phyloP scores from a whole-genome alignment of 2,329 filamentous ascomycete species.

The Cadophora sp. region DNA sequence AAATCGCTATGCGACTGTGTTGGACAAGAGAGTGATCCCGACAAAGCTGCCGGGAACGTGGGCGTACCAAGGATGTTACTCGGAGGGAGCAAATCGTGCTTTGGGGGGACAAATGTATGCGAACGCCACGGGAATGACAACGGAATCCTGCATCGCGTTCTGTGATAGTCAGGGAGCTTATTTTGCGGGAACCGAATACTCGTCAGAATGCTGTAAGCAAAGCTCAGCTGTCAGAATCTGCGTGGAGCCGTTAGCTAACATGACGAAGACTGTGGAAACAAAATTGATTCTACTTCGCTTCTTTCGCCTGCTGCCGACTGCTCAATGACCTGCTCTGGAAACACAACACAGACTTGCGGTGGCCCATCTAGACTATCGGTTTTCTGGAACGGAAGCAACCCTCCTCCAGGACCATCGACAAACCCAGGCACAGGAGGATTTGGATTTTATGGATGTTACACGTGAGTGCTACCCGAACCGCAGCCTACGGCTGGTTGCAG shows the following conservation, averaged over 20 bases:
- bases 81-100: constrained; percentile 33
- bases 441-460: constrained; percentile 38
- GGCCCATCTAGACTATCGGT: constrained; percentile 42
- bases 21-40: constrained; percentile 28
- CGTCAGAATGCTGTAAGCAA: constrained; percentile 41
- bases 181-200: constrained; percentile 43
- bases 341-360: constrained; percentile 46
- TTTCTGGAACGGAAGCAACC: constrained; percentile 40
- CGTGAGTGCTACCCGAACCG: constrained; percentile 29
- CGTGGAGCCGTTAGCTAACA: background rate
- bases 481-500: constrained; percentile 8
- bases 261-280: constrained; percentile 33
- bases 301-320: constrained; percentile 31
- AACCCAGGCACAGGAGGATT: constrained; percentile 31
- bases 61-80: constrained; percentile 41
- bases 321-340: constrained; percentile 42
- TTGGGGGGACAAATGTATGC: constrained; percentile 33
- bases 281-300: constrained; percentile 17
- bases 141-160: constrained; percentile 40
- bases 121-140: constrained; percentile 36
- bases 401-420: constrained; percentile 31
- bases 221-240: background rate
- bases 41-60: constrained; percentile 34
- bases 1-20: constrained; percentile 15
- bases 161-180: constrained; percentile 35